A percentile compares a stretch with the other conserved stretches of the same genome.
phyloP scores from a whole-genome alignment of 129 eudicot genomes.

The Tagetes patula region DNA sequence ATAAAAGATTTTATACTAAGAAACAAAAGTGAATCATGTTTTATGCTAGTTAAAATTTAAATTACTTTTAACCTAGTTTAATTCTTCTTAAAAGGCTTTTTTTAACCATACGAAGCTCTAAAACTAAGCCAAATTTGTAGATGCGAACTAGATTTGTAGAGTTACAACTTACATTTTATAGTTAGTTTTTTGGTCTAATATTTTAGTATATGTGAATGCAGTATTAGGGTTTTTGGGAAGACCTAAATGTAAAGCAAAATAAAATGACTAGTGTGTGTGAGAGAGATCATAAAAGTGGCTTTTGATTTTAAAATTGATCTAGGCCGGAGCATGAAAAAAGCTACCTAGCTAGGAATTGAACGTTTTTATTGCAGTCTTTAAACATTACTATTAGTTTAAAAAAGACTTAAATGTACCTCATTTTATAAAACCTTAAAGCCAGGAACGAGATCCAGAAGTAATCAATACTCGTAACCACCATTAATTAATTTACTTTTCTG shows the following conservation, averaged over 20 bases:
- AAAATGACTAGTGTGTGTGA: slow-evolving; percentile 21
- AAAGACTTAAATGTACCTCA: slow-evolving; percentile 3
- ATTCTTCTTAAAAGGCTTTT: background rate
- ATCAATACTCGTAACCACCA: background rate
- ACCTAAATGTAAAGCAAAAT: slow-evolving; percentile 18
- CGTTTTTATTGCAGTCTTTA: slow-evolving; percentile 24
- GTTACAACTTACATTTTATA: too few relatives aligned
- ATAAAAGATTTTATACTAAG: too few relatives aligned
- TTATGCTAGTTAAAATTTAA: background rate
- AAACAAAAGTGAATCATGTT: background rate
- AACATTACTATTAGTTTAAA: slow-evolving; percentile 3
- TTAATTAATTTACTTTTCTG: background rate
- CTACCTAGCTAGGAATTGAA: slow-evolving; percentile 10
- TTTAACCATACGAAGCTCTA: background rate
- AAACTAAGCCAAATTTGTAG: background rate
- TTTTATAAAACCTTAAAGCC: slow-evolving; percentile 8
- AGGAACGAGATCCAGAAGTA: slow-evolving; percentile 10
- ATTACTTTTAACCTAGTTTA: background rate
- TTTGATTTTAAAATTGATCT: slow-evolving; percentile 32
- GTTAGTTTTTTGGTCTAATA: background rate
- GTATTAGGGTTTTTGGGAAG: slow-evolving; percentile 28
- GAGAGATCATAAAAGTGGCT: slow-evolving; percentile 25
- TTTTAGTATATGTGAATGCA: background rate
- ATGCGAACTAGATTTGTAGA: background rate
- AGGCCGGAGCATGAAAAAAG: slow-evolving; percentile 22